Conservation (phyloP, 768 basidiomycete genomes). For the Kwoniella botswanensis region DNA sequence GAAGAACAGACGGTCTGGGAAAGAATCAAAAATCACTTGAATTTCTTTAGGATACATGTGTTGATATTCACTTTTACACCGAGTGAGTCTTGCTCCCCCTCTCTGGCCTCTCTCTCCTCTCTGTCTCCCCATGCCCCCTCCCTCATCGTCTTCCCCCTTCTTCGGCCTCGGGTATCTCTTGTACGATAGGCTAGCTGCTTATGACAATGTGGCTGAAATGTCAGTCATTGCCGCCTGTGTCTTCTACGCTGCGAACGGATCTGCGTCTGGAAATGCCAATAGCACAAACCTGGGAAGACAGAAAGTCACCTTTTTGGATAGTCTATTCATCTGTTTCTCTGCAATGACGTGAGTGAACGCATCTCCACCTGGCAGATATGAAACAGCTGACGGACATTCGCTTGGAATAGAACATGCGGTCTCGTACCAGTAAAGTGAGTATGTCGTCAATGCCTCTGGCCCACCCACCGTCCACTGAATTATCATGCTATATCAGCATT, state of each 20-base stretch:
- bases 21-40: conserved; percentile 15
- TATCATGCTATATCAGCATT: conserved; percentile 18
- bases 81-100: neutral
- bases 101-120: neutral
- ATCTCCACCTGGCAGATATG: neutral
- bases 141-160: too few relatives aligned
- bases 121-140: neutral
- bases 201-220: neutral
- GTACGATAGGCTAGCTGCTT: neutral
- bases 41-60: conserved; percentile 36
- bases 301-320: conserved; percentile 39
- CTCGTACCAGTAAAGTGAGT: conserved; percentile 51
- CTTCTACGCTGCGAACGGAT: conserved; percentile 47
- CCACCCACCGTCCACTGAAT: too few relatives aligned
- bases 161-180: too few relatives aligned
- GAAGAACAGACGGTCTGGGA: neutral
- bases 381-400: neutral
- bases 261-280: conserved; percentile 33
- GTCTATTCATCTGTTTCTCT: conserved; percentile 47
- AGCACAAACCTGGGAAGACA: conserved; percentile 24
- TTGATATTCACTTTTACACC: conserved; percentile 31
- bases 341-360: conserved; percentile 49
- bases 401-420: conserved; percentile 37
- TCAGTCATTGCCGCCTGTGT: conserved; percentile 36
- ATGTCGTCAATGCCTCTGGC: too few relatives aligned